These are phyloP conservation scores for Aquilaria sinensis DNA, from an alignment of 345 rosid species.

Conservation along the genomic window DNA sequence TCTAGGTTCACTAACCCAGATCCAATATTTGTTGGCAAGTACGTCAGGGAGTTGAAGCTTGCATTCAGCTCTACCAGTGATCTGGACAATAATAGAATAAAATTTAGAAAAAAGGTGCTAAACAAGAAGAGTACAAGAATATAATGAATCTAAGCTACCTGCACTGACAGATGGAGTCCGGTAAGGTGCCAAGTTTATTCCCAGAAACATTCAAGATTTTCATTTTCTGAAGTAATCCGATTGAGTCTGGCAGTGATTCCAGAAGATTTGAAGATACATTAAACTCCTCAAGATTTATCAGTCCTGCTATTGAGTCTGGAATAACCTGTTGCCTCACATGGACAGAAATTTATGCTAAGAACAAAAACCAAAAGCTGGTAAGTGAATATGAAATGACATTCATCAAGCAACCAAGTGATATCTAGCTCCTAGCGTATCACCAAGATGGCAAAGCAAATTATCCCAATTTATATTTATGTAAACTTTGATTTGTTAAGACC, in stretches of 20 bases:
- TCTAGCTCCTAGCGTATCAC: too few relatives aligned
- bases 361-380: neutral
- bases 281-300: constrained; percentile 69
- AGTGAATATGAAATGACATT: neutral
- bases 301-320: constrained; percentile 90
- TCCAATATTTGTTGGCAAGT: constrained; percentile 75
- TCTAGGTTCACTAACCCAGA: constrained; percentile 59
- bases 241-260: constrained; percentile 71
- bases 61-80: constrained; percentile 77
- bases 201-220: constrained; percentile 63
- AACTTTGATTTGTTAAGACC: too few relatives aligned
- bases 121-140: neutral
- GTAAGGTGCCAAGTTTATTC: constrained; percentile 67
- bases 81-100: constrained; percentile 28
- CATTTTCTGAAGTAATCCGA: constrained; percentile 62
- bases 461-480: too few relatives aligned
- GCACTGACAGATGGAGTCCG: constrained; percentile 74
- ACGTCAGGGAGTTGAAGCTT: constrained; percentile 67
- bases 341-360: constrained; percentile 1
- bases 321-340: constrained; percentile 41
- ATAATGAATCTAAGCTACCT: constrained; percentile 35
- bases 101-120: neutral
- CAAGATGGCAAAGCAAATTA: too few relatives aligned
- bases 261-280: constrained; percentile 69
- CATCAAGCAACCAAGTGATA: too few relatives aligned